Base-by-base conservation (phyloP, 2,329 filamentous ascomycete genomes). In the Monosporascus sp. region DNA sequence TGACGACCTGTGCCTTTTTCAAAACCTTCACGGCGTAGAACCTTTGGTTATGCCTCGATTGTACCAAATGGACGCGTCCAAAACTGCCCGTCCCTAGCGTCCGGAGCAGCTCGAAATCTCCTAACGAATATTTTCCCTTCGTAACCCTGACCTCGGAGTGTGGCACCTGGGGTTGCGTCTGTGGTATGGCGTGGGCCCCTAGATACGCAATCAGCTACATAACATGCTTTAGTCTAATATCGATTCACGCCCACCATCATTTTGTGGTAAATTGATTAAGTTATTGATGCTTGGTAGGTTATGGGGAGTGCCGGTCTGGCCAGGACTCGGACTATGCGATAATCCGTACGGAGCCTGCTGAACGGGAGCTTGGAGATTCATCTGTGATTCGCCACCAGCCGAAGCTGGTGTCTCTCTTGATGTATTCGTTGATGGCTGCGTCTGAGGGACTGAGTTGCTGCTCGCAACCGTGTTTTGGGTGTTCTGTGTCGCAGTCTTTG, bases 21-120 rank as follows among this genome's bases (percentile, higher is more conserved):
- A 99, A 76, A 60, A 99, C 94, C 76, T 99, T 99, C 73, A 99
- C 87, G 46, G 94, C 94, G 74, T 99, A 99, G 78, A 92, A 99
- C 57, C 94, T 86, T 74, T 96, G 89, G 72, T 99, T 99, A 75
- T 99, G 94, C 73, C 92, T 94, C 60, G 92, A 97, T 74, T 97
- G 94, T 50, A 97, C 94, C 55, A 99, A 78, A 69, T 99, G 94
- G 45, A 99, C 94, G 61, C 94, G 83, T 46, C 94, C 94, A 73
- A 99, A 99, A 72, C 92, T 97, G 66, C 94, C 94, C 36, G 94
- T 99, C 49, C 94, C 94, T 58, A 99, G 79, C 38, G 94, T 99
- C 63, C 94, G 84, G 74, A 92, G 83, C 60, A 99, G 86, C 56
- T 86, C 80, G 68, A 99, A 99, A 75, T 99, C 94, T 55, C 78